These are phyloP conservation scores for Rhexocercosporidium sp. DNA, from an alignment of 2,329 filamentous ascomycete species.

Conservation along the genomic window DNA sequence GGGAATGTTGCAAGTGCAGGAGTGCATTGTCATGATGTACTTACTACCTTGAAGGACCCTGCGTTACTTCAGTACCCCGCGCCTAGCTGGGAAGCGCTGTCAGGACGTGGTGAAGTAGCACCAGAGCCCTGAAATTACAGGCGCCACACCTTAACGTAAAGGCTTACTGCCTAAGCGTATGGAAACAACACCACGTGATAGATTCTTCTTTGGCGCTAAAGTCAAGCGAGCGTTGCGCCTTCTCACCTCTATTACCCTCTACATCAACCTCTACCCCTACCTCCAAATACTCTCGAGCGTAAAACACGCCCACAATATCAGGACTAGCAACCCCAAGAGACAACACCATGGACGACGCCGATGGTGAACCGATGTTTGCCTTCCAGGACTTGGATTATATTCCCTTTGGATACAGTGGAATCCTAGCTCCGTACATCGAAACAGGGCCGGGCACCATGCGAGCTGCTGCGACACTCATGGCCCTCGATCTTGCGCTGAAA, in stretches of 20 bases:
- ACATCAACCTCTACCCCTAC: no score
- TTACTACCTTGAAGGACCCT: no score
- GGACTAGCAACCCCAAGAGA: not conserved
- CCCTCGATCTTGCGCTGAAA: slow-evolving; percentile 15
- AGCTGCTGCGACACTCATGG: slow-evolving; percentile 35
- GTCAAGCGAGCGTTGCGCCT: not conserved
- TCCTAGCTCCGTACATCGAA: slow-evolving; percentile 33
- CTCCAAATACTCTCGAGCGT: not conserved
- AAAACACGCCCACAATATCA: not conserved
- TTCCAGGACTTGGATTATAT: slow-evolving; percentile 40
- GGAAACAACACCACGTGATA: not conserved
- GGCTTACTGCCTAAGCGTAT: not conserved
- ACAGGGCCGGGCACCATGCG: slow-evolving; percentile 32
- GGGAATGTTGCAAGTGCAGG: no score
- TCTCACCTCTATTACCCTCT: not conserved
- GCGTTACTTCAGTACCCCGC: not conserved
- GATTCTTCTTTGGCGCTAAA: not conserved
- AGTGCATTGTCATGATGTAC: no score
- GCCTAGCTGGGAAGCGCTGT: not conserved
- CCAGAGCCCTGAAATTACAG: not conserved
- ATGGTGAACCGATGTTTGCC: slow-evolving; percentile 32
- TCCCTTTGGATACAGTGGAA: slow-evolving; percentile 29
- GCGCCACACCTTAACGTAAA: not conserved
- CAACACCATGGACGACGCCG: not conserved
- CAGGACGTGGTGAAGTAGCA: not conserved